Evolutionary conservation across 306 rosid species (phyloP).

Genomic region (Hippophae gyantsensis): DNA sequence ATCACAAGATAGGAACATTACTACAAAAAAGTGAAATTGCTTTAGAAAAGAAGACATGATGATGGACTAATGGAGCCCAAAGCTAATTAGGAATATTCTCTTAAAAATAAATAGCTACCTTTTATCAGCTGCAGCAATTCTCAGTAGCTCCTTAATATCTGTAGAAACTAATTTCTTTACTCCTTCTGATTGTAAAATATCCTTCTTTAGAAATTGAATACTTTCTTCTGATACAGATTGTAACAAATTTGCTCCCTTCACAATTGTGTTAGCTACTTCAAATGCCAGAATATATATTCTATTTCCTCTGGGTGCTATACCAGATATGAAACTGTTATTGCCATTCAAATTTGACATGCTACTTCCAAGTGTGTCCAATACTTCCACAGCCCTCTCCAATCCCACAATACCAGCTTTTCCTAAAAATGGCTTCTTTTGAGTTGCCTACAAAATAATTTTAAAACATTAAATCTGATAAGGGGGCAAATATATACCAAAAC

Average conservation of each 20-base stretch:
- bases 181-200: slow-evolving; percentile 56
- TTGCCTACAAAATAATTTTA: slow-evolving; percentile 28
- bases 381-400: slow-evolving; percentile 60
- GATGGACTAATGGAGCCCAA: slow-evolving; percentile 5
- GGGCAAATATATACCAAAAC: neutral
- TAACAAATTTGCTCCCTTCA: slow-evolving; percentile 58
- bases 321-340: slow-evolving; percentile 42
- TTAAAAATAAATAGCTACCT: slow-evolving; percentile 44
- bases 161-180: slow-evolving; percentile 58
- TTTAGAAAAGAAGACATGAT: neutral
- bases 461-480: slow-evolving; percentile 6
- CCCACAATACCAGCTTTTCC: slow-evolving; percentile 51
- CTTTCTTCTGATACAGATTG: slow-evolving; percentile 70
- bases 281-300: slow-evolving; percentile 74
- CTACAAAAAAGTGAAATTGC: slow-evolving; percentile 1
- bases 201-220: slow-evolving; percentile 57
- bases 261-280: slow-evolving; percentile 90
- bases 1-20: slow-evolving; percentile 2
- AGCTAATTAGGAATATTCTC: slow-evolving; percentile 7
- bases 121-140: slow-evolving; percentile 81
- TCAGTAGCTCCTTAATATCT: slow-evolving; percentile 52
- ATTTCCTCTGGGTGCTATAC: slow-evolving; percentile 41
- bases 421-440: slow-evolving; percentile 40
- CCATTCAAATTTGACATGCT: slow-evolving; percentile 55
- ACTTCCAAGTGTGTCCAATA: slow-evolving; percentile 66